Percentiles rank a stretch among this genome's conserved stretches.
These are phyloP conservation scores for Aphanomyces euteiches DNA, from an alignment of 352 stramenopile species.

Conservation along the genomic window DNA sequence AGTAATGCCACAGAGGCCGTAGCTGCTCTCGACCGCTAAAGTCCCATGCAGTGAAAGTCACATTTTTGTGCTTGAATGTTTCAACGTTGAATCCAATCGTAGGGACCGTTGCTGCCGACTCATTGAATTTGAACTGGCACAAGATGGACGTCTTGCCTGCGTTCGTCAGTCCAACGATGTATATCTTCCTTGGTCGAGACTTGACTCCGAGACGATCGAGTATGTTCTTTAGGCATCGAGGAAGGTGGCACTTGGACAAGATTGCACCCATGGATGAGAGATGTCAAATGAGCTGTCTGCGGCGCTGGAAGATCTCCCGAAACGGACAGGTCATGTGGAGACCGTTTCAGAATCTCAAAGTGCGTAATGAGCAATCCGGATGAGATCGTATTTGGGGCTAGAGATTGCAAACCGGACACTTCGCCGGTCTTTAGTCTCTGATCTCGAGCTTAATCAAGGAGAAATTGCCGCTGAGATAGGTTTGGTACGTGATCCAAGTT, in stretches of 20 bases:
- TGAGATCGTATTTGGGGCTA: too few relatives aligned
- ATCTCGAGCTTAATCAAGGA: too few relatives aligned
- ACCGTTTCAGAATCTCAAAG: too few relatives aligned
- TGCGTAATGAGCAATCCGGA: too few relatives aligned
- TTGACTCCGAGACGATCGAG: constrained; percentile 16
- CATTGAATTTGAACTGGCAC: constrained; percentile 34
- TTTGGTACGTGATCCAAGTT: too few relatives aligned
- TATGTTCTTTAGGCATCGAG: neutral
- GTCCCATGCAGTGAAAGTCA: constrained; percentile 35
- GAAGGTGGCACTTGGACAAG: constrained; percentile 17
- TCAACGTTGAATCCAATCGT: constrained; percentile 53
- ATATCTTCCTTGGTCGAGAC: constrained; percentile 43
- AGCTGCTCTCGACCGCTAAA: constrained; percentile 33
- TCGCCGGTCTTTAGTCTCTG: too few relatives aligned
- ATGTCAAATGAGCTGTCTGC: too few relatives aligned
- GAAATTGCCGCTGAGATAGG: too few relatives aligned
- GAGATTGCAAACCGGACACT: too few relatives aligned
- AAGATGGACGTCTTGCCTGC: constrained; percentile 36
- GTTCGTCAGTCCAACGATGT: constrained; percentile 41
- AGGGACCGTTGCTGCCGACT: constrained; percentile 39
- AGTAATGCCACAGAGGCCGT: constrained; percentile 31
- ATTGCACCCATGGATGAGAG: neutral
- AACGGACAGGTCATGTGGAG: too few relatives aligned
- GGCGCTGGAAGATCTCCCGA: too few relatives aligned
- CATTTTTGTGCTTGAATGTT: constrained; percentile 40